phyloP scores from a whole-genome alignment of 2,329 filamentous ascomycete species.

The Ceratocystis eucalypticola region DNA sequence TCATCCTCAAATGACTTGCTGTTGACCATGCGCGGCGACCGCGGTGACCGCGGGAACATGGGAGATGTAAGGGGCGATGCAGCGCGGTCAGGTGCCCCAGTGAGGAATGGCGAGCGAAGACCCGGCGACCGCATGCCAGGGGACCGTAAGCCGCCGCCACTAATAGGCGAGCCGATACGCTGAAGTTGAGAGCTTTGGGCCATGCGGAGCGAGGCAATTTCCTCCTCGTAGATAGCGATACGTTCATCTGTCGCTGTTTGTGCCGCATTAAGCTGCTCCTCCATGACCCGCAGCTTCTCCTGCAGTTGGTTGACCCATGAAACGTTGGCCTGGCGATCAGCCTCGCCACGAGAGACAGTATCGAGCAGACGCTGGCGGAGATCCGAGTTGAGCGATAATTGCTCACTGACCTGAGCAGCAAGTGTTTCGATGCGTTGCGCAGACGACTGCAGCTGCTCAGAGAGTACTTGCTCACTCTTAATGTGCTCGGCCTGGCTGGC shows the following conservation, averaged over 20 bases:
- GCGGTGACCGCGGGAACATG: conserved; percentile 29
- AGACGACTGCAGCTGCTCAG: conserved; percentile 57
- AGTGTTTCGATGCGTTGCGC: conserved; percentile 68
- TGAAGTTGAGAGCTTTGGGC: conserved; percentile 64
- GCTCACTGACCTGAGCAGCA: conserved; percentile 62
- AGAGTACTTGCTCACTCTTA: conserved; percentile 48
- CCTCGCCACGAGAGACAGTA: conserved; percentile 71
- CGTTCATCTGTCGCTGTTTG: conserved; percentile 80
- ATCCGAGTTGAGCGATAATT: conserved; percentile 63
- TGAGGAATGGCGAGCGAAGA: conserved; percentile 21
- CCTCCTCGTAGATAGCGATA: conserved; percentile 72
- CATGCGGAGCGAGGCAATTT: conserved; percentile 62
- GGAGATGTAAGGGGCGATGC: conserved; percentile 26
- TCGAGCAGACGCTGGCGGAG: conserved; percentile 64
- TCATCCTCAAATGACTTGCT: conserved; percentile 59
- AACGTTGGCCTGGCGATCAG: conserved; percentile 66
- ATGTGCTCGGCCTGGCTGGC: conserved; percentile 43
- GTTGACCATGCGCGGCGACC: conserved; percentile 37
- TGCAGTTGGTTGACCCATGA: conserved; percentile 75
- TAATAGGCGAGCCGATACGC: conserved; percentile 31
- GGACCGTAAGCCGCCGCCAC: conserved; percentile 25
- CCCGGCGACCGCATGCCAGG: conserved; percentile 15
- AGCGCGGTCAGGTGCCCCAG: conserved; percentile 20
- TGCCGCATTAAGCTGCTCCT: conserved; percentile 69
- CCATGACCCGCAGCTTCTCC: conserved; percentile 61